Conservation (phyloP, 257 asterid species). For the Catharanthus roseus region DNA sequence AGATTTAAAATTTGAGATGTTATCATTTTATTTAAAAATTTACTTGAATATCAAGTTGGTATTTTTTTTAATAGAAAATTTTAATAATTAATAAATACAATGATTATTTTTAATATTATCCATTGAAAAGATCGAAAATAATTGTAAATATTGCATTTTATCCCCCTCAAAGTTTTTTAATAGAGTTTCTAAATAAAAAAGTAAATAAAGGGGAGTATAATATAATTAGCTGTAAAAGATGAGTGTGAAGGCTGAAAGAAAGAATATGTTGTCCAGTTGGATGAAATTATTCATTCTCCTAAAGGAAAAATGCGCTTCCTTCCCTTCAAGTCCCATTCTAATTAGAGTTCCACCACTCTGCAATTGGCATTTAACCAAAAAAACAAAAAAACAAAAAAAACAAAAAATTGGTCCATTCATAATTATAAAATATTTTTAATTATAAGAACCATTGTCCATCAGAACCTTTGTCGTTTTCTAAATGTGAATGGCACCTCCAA, state of each 20-base stretch:
- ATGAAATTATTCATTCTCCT: neutral
- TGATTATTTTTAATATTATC: too few species aligned
- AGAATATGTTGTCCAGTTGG: slow-evolving; percentile 9
- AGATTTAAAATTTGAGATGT: too few species aligned
- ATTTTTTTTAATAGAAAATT: too few species aligned
- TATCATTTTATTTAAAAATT: too few species aligned
- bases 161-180: too few species aligned
- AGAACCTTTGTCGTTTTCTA: neutral
- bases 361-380: neutral
- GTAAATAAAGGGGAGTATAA: too few species aligned
- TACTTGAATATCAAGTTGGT: too few species aligned
- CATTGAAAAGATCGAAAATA: too few species aligned
- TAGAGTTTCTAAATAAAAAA: too few species aligned
- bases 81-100: too few species aligned
- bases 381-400: too few species aligned
- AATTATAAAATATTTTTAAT: neutral
- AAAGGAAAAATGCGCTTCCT: neutral
- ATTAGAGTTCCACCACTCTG: neutral
- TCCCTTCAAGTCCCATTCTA: neutral
- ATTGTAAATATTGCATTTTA: too few species aligned
- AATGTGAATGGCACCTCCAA: neutral
- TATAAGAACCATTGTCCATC: neutral
- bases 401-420: neutral
- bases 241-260: neutral
- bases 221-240: neutral